Base-by-base conservation (phyloP, 1,284 basidiomycete genomes). In the Leccinum colubrinum region DNA sequence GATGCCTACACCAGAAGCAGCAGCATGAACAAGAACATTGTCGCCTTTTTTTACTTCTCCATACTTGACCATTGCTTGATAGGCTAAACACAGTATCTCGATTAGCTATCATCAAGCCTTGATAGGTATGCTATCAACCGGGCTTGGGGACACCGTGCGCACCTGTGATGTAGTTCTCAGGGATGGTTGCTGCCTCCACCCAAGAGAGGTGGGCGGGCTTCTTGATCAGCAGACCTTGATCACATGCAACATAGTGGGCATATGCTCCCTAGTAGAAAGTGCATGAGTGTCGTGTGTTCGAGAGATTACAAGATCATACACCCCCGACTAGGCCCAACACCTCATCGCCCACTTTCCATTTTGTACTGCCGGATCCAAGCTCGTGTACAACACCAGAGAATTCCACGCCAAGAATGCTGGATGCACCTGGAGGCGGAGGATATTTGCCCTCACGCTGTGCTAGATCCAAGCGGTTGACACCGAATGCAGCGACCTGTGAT, bases 391-490 rank as follows among this genome's bases (percentile, higher is more conserved):
- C 76, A 3, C 95, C 94, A 17, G 93, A 87, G 75, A 97, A 98
- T 76, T 98, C 96, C 59, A 98, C 94, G 7, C 97, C 95, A 27
- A 98, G 82, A 71, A 97, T 90, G 7, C 81, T 76, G 15, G 90
- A 88, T 14, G 88, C 84, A 56, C 90, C 92, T 14, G 90, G 83
- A 8, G 95, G 96, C 3, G 87, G 74, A 2, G 94, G 89, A 72
- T 96, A 96, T 51, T 78, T 75, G 6, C 94, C 93, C 71, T 91
- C 83, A 8, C 89, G 83, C 76, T 95, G 95, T 46, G 75, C 64
- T 54, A 95, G 82, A 73, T 97, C 95, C 93, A 95, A 91, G 25
- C 94, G 83, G 77, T 97, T 97, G 62, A 96, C 74, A 14, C 93
- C 94, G 72, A 96, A 96, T 0, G 87, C 87, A 70, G 86, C 86